Conservation (phyloP, 352 stramenopile species). For the Hyaloperonospora arabidopsidis region DNA sequence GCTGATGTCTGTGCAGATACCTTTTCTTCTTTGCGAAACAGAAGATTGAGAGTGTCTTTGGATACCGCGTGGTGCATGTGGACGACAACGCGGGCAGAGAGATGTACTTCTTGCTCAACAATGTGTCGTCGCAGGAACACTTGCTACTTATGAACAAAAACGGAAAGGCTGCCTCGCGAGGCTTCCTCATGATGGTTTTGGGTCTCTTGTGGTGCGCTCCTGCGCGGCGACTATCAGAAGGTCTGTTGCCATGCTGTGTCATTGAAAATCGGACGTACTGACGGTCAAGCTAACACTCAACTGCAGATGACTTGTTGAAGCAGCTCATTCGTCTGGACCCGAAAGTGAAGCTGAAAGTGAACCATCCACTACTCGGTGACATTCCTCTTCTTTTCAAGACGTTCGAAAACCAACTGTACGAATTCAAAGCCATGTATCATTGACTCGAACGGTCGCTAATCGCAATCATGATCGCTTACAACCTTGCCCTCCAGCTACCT, state of each 20-base stretch:
- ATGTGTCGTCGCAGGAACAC: constrained; percentile 59
- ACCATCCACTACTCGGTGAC: constrained; percentile 67
- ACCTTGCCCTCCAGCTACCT: constrained; percentile 44
- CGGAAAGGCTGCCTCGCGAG: constrained; percentile 44
- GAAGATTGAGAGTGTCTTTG: constrained; percentile 70
- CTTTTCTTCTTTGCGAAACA: constrained; percentile 75
- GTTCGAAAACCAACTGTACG: constrained; percentile 73
- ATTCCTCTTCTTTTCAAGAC: constrained; percentile 63
- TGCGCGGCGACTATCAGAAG: constrained; percentile 57
- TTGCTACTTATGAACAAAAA: constrained; percentile 71
- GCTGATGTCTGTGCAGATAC: constrained; percentile 33
- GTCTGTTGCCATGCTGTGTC: constrained; percentile 18
- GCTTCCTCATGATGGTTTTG: constrained; percentile 76
- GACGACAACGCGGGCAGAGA: constrained; percentile 61
- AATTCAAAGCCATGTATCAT: background rate
- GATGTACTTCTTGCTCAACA: constrained; percentile 76
- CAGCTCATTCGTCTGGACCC: constrained; percentile 57
- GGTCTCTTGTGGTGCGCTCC: constrained; percentile 75
- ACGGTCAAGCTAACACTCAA: background rate
- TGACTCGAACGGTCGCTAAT: background rate
- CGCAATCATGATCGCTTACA: background rate
- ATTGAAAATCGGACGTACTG: background rate
- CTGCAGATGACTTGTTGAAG: constrained; percentile 71
- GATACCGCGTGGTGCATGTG: constrained; percentile 64
- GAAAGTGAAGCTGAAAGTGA: constrained; percentile 45